Evolutionary conservation across 768 basidiomycete genomes (phyloP), one percentile per base, ranked within the genome.

Genomic region (Dentipellis sp.): DNA sequence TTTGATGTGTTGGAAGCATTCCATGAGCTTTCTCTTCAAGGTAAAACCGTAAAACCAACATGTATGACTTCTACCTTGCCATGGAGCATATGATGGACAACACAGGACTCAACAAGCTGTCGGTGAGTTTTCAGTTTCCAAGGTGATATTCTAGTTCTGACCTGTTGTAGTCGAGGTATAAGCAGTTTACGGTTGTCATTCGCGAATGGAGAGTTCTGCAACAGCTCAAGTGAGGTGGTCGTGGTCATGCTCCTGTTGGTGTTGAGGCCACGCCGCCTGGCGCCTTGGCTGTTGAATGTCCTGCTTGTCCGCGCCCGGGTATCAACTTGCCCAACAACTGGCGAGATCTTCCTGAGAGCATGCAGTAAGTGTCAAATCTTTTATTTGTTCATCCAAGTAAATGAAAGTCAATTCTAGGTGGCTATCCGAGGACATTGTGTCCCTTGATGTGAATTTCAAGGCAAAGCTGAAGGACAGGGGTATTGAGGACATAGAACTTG

Each of bases 361-460:
- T n/a, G n/a, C n/a, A n/a, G n/a, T n/a, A n/a, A n/a, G n/a, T n/a
- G n/a, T n/a, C n/a, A n/a, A n/a, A n/a, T n/a, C n/a, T n/a, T n/a
- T n/a, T n/a, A n/a, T n/a, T n/a, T n/a, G n/a, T n/a, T n/a, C n/a
- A n/a, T n/a, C n/a, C n/a, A n/a, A n/a, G n/a, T n/a, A n/a, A n/a
- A n/a, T n/a, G n/a, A n/a, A n/a, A n/a, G n/a, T n/a, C n/a, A n/a
- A n/a, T n/a, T n/a, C n/a, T 40, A 40, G 39, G 39, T 40, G 39
- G 39, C 39, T 40, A 7, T 40, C 12, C 39, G 14, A 40, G 39
- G 39, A 40, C 39, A 40, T 40, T 12, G 39, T 40, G 17, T 48
- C 8, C 68, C 68, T 59, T 60, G 63, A 10, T 53, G 64, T 4
- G 63, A 66, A 21, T 64, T 66, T 54, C 59, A 49, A 49, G 48